Conservation (phyloP, 2,329 filamentous ascomycete genomes). For the Aspergillus sp. region DNA sequence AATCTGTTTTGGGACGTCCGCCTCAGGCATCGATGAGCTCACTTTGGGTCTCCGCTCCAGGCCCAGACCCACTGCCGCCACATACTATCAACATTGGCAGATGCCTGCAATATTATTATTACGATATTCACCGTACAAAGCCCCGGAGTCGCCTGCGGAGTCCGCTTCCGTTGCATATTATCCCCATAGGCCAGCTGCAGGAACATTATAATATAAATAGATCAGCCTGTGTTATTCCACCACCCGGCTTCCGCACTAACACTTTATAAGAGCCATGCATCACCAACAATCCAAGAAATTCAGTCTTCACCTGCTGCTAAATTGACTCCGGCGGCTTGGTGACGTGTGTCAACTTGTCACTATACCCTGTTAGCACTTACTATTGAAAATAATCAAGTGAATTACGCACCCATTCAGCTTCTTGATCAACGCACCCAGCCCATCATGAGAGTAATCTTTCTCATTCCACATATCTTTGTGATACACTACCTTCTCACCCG, state of each 20-base stretch:
- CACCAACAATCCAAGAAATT: too few species aligned
- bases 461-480: slow-evolving; percentile 16
- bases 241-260: too few species aligned
- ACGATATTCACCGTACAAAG: too few species aligned
- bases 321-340: slow-evolving; percentile 9
- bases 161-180: neutral
- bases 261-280: too few species aligned
- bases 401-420: slow-evolving; percentile 13
- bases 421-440: slow-evolving; percentile 10
- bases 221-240: too few species aligned
- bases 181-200: too few species aligned
- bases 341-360: slow-evolving; percentile 12
- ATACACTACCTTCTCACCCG: slow-evolving; percentile 13
- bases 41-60: neutral
- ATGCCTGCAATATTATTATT: neutral
- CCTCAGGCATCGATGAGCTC: slow-evolving; percentile 4
- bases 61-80: neutral
- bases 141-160: neutral
- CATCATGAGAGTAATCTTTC: slow-evolving; percentile 11
- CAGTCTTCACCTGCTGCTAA: neutral
- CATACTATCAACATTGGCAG: neutral
- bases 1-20: neutral
- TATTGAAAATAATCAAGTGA: neutral
- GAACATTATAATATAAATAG: too few species aligned
- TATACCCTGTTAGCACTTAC: neutral